Evolutionary conservation across 140 eudicot genomes (phyloP), one percentile per base, ranked within the genome.

Genomic region (Stevia rebaudiana): DNA sequence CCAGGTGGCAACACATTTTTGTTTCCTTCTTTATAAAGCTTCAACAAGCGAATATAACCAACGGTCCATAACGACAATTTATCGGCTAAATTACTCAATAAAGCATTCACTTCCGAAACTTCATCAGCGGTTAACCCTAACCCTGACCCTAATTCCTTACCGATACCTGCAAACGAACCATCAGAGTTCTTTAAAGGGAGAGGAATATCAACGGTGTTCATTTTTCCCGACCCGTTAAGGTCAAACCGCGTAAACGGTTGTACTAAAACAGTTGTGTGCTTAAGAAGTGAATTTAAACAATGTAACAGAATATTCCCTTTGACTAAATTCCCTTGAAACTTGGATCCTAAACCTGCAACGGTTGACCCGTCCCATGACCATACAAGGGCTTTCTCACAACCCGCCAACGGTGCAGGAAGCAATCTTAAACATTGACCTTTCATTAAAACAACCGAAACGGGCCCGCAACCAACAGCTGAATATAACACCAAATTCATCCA

Each of bases 361-460:
- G 84, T 47, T 13, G 97, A 83, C 31, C 96, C 96, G 68, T 92
- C 99, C 99, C 96, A 92, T 43, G 99, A 92, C 95, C 99, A 92
- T 68, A 92, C 11, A 51, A 88, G 86, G 64, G 99, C 99, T 79
- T 92, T 88, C 74, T 88, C 95, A 60, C 99, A 92, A 37, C 97
- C 95, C 64, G 95, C 89, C 80, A 92, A 78, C 21, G 99, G 99
- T 48, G 97, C 95, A 62, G 99, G 99, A 48, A 92, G 99, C 64
- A 85, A 63, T 65, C 99, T 86, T 73, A 92, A 71, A 66, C 85
- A 85, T 57, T 88, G 98, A 63, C 98, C 98, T 73, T 92, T 92
- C 96, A 92, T 92, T 74, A 92, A 49, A 37, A 88, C 86, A 42
- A 92, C 97, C 13, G 99, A 92, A 41, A 92, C 74, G 21, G 99